These are phyloP conservation scores for Teunomyces stri DNA, from an alignment of 805 yeast species.

Conservation along the genomic window DNA sequence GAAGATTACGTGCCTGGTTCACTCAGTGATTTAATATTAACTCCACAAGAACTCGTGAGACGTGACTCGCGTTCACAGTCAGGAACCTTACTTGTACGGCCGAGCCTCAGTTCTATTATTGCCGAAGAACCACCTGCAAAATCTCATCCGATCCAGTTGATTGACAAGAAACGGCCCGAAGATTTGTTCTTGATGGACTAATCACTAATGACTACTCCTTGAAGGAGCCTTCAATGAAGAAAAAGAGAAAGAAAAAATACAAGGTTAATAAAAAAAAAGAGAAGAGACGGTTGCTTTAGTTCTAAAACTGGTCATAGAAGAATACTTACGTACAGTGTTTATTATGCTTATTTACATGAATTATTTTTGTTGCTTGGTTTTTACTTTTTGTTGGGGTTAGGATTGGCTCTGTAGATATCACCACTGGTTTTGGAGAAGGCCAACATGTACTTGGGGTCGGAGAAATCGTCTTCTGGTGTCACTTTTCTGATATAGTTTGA, in stretches of 20 bases:
- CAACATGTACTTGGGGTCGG: constrained; percentile 16
- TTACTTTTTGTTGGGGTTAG: constrained; percentile 12
- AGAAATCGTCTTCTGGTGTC: constrained; percentile 31
- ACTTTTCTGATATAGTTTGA: constrained; percentile 36
- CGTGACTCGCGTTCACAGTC: constrained; percentile 63
- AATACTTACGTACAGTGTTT: constrained; percentile 1
- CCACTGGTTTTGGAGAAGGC: constrained; percentile 33
- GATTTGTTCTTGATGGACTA: constrained; percentile 43
- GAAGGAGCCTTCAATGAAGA: background rate
- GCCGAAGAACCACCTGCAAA: constrained; percentile 2
- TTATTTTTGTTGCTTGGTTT: constrained; percentile 4
- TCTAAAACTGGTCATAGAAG: background rate
- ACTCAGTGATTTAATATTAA: constrained; percentile 67
- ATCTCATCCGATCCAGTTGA: constrained; percentile 10
- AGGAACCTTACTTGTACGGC: constrained; percentile 39
- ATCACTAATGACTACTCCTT: background rate
- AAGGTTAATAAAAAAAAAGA: background rate
- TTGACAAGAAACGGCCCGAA: constrained; percentile 15
- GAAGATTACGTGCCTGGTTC: constrained; percentile 84
- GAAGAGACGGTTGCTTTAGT: constrained; percentile 1
- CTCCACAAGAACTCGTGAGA: constrained; percentile 71
- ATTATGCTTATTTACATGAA: constrained; percentile 4
- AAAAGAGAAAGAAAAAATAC: background rate
- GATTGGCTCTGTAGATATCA: constrained; percentile 42
- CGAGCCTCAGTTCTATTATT: constrained; percentile 17